Percentiles rank a stretch among this genome's conserved stretches.
These are phyloP conservation scores for Leccinum broughii DNA, from an alignment of 768 basidiomycete genomes.

Conservation along the genomic window DNA sequence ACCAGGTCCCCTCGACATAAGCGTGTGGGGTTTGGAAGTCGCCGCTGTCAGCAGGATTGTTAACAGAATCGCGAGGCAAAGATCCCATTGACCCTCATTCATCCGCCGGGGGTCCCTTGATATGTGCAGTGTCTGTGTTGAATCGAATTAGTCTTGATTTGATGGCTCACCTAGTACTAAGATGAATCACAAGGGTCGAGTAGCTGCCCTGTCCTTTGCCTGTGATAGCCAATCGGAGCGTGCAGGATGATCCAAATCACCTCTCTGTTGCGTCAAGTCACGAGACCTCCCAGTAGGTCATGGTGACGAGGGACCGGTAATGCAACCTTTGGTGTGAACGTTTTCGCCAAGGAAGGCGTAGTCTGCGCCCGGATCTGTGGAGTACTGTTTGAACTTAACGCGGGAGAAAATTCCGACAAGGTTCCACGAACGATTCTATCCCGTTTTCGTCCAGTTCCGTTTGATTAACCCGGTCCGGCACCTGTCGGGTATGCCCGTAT, in stretches of 20 bases:
- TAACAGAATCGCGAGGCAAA: conserved; percentile 4
- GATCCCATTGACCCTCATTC: not conserved
- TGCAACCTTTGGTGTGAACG: not conserved
- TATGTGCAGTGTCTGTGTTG: not conserved
- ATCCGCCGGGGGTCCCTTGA: not conserved
- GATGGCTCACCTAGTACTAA: no score
- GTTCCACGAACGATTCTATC: no score
- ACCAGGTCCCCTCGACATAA: conserved; percentile 30
- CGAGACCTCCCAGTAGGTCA: not conserved
- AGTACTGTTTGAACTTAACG: not conserved
- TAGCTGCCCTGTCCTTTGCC: no score
- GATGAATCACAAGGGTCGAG: no score
- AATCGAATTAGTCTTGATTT: not conserved
- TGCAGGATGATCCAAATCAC: no score
- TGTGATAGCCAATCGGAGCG: no score
- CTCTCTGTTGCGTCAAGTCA: not conserved
- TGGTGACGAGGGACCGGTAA: not conserved
- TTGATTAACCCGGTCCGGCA: no score
- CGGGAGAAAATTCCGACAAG: not conserved
- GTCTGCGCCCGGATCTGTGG: not conserved
- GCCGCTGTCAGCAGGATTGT: conserved; percentile 1
- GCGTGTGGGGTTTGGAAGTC: conserved; percentile 13
- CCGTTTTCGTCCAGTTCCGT: not conserved
- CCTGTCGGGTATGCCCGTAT: not conserved
- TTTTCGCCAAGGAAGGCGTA: not conserved